Evolutionary conservation across 2,329 filamentous ascomycete genomes (phyloP).

Genomic region (Ceratocystis diversiconidia): DNA sequence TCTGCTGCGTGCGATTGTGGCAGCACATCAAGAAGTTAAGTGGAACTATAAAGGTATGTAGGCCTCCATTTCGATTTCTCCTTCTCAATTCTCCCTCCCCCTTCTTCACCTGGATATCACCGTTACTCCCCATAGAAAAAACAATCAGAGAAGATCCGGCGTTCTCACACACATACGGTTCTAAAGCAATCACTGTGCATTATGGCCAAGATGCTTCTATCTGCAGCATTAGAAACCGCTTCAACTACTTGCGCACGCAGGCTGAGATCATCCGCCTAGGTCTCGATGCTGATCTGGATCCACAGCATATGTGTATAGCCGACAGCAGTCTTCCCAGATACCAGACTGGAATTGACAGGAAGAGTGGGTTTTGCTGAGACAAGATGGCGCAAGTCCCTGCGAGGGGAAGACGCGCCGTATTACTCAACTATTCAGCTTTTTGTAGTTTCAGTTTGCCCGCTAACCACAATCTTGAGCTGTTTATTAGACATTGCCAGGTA

Average conservation of each 20-base stretch:
- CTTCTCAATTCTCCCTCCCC: not conserved
- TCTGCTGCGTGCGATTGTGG: constrained; percentile 46
- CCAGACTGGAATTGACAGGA: constrained; percentile 28
- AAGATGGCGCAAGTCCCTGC: too few species aligned
- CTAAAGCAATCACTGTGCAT: constrained; percentile 33
- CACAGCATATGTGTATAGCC: constrained; percentile 29
- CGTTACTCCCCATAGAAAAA: too few species aligned
- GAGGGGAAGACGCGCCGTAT: not conserved
- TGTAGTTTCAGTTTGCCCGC: not conserved
- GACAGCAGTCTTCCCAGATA: constrained; percentile 27
- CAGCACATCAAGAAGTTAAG: constrained; percentile 38
- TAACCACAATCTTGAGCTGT: not conserved
- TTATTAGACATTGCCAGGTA: constrained; percentile 41
- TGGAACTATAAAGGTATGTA: constrained; percentile 48
- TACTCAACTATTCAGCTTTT: not conserved
- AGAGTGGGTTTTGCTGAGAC: constrained; percentile 26
- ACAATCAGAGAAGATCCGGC: not conserved
- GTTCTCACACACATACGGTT: constrained; percentile 5
- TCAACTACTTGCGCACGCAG: constrained; percentile 34
- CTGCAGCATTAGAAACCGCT: constrained; percentile 37
- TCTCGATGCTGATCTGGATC: constrained; percentile 28
- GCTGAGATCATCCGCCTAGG: constrained; percentile 28
- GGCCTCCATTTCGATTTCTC: not conserved
- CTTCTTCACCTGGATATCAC: not conserved
- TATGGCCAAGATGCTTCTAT: constrained; percentile 37